Conservation (phyloP, 2,329 filamentous ascomycete species). For the Rhinocladiella similis region DNA sequence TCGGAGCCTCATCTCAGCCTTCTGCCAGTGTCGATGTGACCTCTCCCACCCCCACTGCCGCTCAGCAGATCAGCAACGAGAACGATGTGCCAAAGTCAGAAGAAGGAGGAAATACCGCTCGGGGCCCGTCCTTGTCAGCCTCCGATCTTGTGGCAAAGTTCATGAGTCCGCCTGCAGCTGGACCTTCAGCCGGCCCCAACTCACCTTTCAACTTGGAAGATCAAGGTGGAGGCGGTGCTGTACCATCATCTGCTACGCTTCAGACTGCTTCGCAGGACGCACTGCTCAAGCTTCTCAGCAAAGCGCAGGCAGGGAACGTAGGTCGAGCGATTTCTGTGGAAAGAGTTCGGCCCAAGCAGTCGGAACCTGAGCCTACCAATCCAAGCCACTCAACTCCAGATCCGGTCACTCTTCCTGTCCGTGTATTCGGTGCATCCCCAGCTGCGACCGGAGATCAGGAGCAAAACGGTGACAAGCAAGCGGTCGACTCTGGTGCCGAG, state of each 20-base stretch:
- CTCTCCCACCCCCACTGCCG: constrained; percentile 21
- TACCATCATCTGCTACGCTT: constrained; percentile 28
- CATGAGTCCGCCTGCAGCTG: constrained; percentile 46
- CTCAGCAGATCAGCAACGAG: constrained; percentile 36
- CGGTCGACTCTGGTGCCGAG: constrained; percentile 37
- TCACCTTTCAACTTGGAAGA: constrained; percentile 27
- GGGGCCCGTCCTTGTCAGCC: constrained; percentile 46
- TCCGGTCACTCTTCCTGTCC: constrained; percentile 35
- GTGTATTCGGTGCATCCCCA: constrained; percentile 34
- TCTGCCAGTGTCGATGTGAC: constrained; percentile 3
- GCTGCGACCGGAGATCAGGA: constrained; percentile 36
- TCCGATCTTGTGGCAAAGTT: constrained; percentile 60
- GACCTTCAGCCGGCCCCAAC: constrained; percentile 33
- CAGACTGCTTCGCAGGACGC: constrained; percentile 75
- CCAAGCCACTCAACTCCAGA: constrained; percentile 20
- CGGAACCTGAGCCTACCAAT: constrained; percentile 3
- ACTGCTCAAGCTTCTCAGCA: constrained; percentile 80
- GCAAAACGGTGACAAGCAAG: constrained; percentile 37
- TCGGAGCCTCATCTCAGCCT: constrained; percentile 42
- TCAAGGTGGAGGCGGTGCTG: constrained; percentile 18
- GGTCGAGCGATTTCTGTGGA: constrained; percentile 13
- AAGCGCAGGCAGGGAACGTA: constrained; percentile 52
- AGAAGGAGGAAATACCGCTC: constrained; percentile 31
- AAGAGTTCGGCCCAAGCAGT: constrained; percentile 3
- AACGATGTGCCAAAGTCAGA: constrained; percentile 2